Evolutionary conservation across 495 filamentous ascomycete genomes (phyloP), one percentile per base, ranked within the genome.

Genomic region (Talaromyces borbonicus): DNA sequence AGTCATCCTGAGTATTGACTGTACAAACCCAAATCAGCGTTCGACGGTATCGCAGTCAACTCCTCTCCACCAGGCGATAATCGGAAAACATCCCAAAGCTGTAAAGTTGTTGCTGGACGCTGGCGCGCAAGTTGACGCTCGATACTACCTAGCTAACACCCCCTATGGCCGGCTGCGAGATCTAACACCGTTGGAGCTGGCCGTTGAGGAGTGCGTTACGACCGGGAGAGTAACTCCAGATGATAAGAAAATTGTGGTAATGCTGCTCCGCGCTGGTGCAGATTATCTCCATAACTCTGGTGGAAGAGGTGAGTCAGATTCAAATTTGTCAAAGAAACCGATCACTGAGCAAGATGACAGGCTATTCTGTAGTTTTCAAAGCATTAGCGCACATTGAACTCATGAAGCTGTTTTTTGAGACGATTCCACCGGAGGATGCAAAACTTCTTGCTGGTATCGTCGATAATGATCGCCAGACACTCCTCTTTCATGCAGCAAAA

Each of bases 21-120:
- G 19, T 1, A 8, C 19, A 4, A 36, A 36, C 15, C 32, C 32
- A 14, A 18, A 36, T 9, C 14, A 16, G 32, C 15, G 32, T 7
- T 36, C 32, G 11, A 16, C 32, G 12, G 19, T 36, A 8, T 16
- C 32, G 19, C 32, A 36, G 14, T 14, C 32, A 2, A 36, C 32
- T 36, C 32, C 32, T 1, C 32, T 36, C 19, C 32, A 36, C 19
- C 32, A 36, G 19, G 32, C 32, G 8, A 36, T 36, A 36, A 36
- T 36, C 32, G 32, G 32, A 18, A 16, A 18, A 36, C 32, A 36
- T 16, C 32, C 32, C 19, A 18, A 36, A 3, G 11, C 19, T 9
- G 32, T 36, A 36, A 36, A 42, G 19, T 20, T 42, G 39, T 16
- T 42, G 25, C 20, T 42, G 25, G 18, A 42, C 8, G 39, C n/a